A percentile compares a stretch with the other conserved stretches of the same genome.
Evolutionary conservation across 495 filamentous ascomycete species (phyloP).

Genomic region (Aspergillus bertholletiae): DNA sequence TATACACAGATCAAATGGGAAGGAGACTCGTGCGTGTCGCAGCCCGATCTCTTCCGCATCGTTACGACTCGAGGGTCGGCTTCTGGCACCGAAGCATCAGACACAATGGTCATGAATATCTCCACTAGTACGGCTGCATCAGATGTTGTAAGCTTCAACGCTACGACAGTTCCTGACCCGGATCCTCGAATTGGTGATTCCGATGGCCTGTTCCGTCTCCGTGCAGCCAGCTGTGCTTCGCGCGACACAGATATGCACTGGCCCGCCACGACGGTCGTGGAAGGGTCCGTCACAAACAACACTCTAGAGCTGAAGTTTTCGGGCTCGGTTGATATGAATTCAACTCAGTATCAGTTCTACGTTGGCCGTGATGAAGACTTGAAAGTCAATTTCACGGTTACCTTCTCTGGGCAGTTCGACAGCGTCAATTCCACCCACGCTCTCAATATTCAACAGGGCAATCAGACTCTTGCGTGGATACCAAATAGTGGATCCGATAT

Average conservation of each 20-base stretch:
- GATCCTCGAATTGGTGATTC: background rate
- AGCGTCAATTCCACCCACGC: constrained; percentile 3
- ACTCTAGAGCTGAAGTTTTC: background rate
- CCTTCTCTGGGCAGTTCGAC: constrained; percentile 1
- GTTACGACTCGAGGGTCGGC: background rate
- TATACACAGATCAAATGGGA: background rate
- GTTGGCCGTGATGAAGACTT: background rate
- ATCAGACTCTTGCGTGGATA: constrained; percentile 3
- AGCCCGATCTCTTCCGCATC: constrained; percentile 4
- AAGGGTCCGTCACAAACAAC: constrained; percentile 3
- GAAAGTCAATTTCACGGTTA: background rate
- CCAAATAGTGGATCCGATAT: background rate
- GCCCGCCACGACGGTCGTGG: background rate
- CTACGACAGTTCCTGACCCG: background rate
- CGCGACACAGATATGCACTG: background rate
- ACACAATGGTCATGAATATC: background rate
- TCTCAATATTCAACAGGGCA: background rate
- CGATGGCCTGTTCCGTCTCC: background rate
- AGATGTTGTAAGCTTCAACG: background rate
- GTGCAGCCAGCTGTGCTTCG: background rate
- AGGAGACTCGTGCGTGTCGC: background rate
- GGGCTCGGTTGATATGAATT: background rate
- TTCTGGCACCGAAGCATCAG: background rate
- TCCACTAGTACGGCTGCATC: background rate
- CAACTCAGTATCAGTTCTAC: background rate